Percentiles rank a stretch among this genome's conserved stretches.
Evolutionary conservation across 1,139 yeast species (phyloP).

Genomic region (Magnusiomyces magnusii): DNA sequence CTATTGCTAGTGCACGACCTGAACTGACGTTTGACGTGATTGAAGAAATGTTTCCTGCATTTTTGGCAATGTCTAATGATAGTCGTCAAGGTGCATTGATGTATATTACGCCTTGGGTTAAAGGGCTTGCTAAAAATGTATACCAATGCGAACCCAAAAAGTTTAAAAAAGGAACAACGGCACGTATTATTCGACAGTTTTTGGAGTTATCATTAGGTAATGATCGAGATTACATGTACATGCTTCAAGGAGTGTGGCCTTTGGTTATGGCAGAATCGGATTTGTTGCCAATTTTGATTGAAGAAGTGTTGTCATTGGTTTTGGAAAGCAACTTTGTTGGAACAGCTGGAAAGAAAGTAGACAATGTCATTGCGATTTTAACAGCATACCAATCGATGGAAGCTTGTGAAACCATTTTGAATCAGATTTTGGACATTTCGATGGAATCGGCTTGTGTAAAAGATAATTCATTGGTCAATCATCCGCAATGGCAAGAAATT

Average conservation of each 20-base stretch:
- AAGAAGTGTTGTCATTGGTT: slow-evolving; percentile 10
- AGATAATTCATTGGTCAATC: slow-evolving; percentile 39
- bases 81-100: slow-evolving; percentile 41
- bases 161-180: slow-evolving; percentile 47
- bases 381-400: slow-evolving; percentile 63
- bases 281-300: slow-evolving; percentile 11
- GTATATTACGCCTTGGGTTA: slow-evolving; percentile 73
- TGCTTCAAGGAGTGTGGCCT: slow-evolving; percentile 65
- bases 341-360: slow-evolving; percentile 15
- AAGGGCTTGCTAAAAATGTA: slow-evolving; percentile 54
- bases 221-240: slow-evolving; percentile 38
- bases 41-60: slow-evolving; percentile 52
- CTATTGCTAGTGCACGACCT: slow-evolving; percentile 51
- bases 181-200: slow-evolving; percentile 55
- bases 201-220: slow-evolving; percentile 48
- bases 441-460: slow-evolving; percentile 42
- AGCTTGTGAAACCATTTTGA: slow-evolving; percentile 59
- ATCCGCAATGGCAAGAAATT: slow-evolving; percentile 67
- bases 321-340: slow-evolving; percentile 7
- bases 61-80: slow-evolving; percentile 37
- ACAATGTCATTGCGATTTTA: slow-evolving; percentile 45
- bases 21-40: slow-evolving; percentile 56
- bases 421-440: slow-evolving; percentile 41
- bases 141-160: slow-evolving; percentile 34
- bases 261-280: slow-evolving; percentile 22